These are phyloP conservation scores for Sporisorium reilianum DNA, from an alignment of 1,284 basidiomycete genomes.

Conservation along the genomic window DNA sequence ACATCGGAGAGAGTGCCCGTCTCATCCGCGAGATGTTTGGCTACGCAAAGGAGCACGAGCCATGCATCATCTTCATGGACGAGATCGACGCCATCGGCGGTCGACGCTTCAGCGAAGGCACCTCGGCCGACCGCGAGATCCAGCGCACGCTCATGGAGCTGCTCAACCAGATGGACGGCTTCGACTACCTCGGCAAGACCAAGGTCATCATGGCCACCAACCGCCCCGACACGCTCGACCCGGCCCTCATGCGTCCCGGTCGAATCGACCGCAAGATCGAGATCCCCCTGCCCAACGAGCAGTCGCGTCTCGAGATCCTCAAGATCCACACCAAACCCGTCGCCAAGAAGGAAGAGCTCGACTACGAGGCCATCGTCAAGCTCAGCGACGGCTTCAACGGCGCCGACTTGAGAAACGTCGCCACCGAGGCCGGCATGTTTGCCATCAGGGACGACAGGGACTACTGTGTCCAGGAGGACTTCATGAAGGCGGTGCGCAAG, in stretches of 20 bases:
- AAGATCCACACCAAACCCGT: conserved; percentile 97
- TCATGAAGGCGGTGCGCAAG: conserved; percentile 97
- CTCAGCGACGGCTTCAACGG: conserved; percentile 72
- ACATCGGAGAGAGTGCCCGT: conserved; percentile 96
- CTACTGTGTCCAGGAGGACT: conserved; percentile 80
- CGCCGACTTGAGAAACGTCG: conserved; percentile 89
- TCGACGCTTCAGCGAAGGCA: conserved; percentile 96
- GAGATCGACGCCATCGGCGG: conserved; percentile 78
- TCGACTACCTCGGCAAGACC: conserved; percentile 93
- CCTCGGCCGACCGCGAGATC: conserved; percentile 97
- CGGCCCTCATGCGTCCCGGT: conserved; percentile 93
- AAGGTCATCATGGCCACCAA: conserved; percentile 89
- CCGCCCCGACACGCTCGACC: conserved; percentile 82
- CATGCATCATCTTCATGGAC: conserved; percentile 99
- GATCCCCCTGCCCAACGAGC: conserved; percentile 97
- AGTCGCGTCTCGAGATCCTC: conserved; percentile 90
- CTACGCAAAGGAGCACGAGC: conserved; percentile 95
- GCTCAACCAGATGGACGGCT: conserved; percentile 99
- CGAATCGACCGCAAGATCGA: conserved; percentile 98
- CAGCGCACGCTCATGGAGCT: conserved; percentile 99
- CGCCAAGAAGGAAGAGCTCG: conserved; percentile 80
- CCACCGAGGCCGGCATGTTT: conserved; percentile 99
- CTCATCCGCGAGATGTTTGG: conserved; percentile 98
- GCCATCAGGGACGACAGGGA: conserved; percentile 91
- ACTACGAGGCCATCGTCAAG: conserved; percentile 77